phyloP scores from a whole-genome alignment of 257 asterid genomes.

The Nemophila menziesii region DNA sequence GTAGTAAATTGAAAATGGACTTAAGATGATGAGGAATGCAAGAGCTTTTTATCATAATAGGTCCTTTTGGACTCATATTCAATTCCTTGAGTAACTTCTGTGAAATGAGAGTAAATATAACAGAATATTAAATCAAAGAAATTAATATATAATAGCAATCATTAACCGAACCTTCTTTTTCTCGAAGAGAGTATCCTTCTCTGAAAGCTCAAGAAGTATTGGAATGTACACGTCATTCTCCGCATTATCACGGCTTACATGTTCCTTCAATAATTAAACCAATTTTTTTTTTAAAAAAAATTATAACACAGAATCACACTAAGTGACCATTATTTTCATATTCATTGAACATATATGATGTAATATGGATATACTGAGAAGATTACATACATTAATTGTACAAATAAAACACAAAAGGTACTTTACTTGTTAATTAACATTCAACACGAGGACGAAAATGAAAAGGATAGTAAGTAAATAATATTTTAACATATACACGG shows the following conservation, averaged over 20 bases:
- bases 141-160: not conserved
- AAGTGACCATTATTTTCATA: too few relatives aligned
- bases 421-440: too few relatives aligned
- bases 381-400: too few relatives aligned
- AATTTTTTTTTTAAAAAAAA: too few relatives aligned
- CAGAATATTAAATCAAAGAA: not conserved
- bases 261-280: conserved; percentile 24
- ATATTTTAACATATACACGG: too few relatives aligned
- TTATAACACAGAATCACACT: too few relatives aligned
- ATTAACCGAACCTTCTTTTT: conserved; percentile 47
- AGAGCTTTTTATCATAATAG: conserved; percentile 26
- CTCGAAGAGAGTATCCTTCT: conserved; percentile 43
- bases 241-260: conserved; percentile 5
- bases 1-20: conserved; percentile 24
- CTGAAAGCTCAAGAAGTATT: conserved; percentile 45
- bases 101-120: not conserved
- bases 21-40: conserved; percentile 32
- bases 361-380: too few relatives aligned
- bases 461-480: too few relatives aligned
- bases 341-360: too few relatives aligned
- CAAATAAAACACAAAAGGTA: too few relatives aligned
- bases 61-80: conserved; percentile 20
- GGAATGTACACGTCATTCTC: conserved; percentile 28
- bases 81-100: conserved; percentile 54
- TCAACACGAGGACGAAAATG: too few relatives aligned